Base-by-base conservation (phyloP, 306 rosid species). In the Aeschynomene evenia region DNA sequence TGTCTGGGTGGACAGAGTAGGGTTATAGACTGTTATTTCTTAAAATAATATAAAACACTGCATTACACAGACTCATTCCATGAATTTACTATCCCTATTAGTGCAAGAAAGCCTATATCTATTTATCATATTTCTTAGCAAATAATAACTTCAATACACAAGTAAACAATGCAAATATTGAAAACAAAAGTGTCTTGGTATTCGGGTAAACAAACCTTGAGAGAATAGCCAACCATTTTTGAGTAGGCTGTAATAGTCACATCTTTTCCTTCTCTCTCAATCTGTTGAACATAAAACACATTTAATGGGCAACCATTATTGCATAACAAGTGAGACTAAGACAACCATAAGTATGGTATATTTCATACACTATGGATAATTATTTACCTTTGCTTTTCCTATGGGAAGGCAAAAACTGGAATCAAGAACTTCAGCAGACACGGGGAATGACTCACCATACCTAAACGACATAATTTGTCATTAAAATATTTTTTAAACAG, bases 221-320 rank as follows among this genome's bases (percentile, higher is more conserved):
- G 95, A 69, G 91, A 86, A 73, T 74, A 89, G 79, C 99, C 99
- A 52, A 95, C 99, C 95, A 95, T 95, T 81, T 89, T 95, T 21
- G 99, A 95, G 65, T 81, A 95, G 51, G 99, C 92, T 28, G 97
- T 95, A 68, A 95, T 89, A 31, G 99, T 95, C 79, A 95, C 95
- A 81, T 95, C 99, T 81, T 89, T 91, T 60, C 99, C 99, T 89
- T 91, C 99, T 77, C 86, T 89, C 83, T 95, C 99, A 55, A 95
- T 87, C 99, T 95, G 84, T n/a, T n/a, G n/a, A n/a, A n/a, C n/a
- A n/a, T n/a, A n/a, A n/a, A n/a, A n/a, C n/a, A n/a, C n/a, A n/a
- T n/a, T n/a, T n/a, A n/a, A n/a, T n/a, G n/a, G 61, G 16, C 68
- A 56, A 19, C 76, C 28, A 3, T 23, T 59, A 43, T 59, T 43